Evolutionary conservation across 768 basidiomycete genomes (phyloP), one percentile per base, ranked within the genome.

Genomic region (Suillus paluster): DNA sequence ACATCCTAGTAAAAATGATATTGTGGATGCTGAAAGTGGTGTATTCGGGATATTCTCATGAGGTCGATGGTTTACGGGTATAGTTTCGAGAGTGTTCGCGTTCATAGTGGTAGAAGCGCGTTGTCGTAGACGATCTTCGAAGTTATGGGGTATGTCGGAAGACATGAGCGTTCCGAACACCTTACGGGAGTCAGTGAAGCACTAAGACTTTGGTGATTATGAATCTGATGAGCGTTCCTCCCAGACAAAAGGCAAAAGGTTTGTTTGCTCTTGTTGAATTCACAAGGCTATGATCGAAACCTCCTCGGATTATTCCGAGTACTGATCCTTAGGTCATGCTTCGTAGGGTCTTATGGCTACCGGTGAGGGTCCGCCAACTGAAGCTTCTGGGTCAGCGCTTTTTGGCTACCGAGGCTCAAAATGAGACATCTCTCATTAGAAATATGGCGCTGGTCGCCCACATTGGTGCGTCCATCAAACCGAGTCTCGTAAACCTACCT

Each of bases 391-490:
- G 39, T 39, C 38, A 39, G 27, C 74, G 76, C 17, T 69, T 58
- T 39, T 62, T 67, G 48, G 39, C 74, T 21, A 71, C 75, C 21
- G 64, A 57, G 8, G 61, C 66, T 36, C 66, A 57, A 30, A 61
- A 75, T 69, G 78, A 81, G 46, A 65, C 80, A 3, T 74, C 75
- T 5, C 72, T 80, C 50, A 74, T 87, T 41, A 84, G 93, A 46
- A 95, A 94, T 69, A 88, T 95, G 73, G 93, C 93, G 17, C 81
- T 95, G 3, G 90, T 94, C n/a, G 93, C 93, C 46, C 93, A 95
- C 71, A 94, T 95, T 55, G 92, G 92, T 92, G 46, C 34, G 84
- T 63, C 9, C 62, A 11, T 25, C 36, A 55, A 23, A 39, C 11
- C 38, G 17, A 14, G 34, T 15, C 53, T 59, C 12, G 39, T 14